Evolutionary conservation across 352 stramenopile species (phyloP).

Genomic region (Phytophthora palmivora): DNA sequence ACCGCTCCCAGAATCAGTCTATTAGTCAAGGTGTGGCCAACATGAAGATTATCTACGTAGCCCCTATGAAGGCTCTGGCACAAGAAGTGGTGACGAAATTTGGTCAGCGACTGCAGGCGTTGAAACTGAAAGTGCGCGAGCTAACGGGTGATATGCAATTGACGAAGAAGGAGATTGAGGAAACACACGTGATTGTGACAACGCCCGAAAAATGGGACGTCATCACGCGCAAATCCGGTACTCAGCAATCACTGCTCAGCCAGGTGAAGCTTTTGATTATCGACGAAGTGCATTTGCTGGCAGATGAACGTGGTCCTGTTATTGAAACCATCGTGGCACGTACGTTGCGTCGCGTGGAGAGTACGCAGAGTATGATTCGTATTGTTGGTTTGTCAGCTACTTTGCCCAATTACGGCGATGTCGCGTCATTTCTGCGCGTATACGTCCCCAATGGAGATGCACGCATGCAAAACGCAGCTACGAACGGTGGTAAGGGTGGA

Average conservation of each 20-base stretch:
- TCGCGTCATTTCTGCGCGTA: constrained; percentile 98
- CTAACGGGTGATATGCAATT: constrained; percentile 99
- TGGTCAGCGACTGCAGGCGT: constrained; percentile 73
- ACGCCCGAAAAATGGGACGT: constrained; percentile 99
- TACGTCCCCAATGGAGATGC: constrained; percentile 66
- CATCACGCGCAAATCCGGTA: constrained; percentile 96
- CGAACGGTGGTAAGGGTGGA: constrained; percentile 83
- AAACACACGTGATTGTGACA: constrained; percentile 97
- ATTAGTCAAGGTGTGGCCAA: constrained; percentile 47
- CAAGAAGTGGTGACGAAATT: constrained; percentile 99
- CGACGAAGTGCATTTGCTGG: constrained; percentile 99
- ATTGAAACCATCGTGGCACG: constrained; percentile 99
- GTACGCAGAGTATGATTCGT: constrained; percentile 96
- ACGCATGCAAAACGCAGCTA: constrained; percentile 68
- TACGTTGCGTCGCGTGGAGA: constrained; percentile 98
- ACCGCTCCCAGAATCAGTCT: constrained; percentile 40
- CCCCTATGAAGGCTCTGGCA: constrained; percentile 97
- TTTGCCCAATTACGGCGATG: constrained; percentile 99
- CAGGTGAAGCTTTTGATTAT: constrained; percentile 98
- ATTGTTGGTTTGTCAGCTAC: constrained; percentile 99
- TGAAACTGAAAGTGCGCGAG: constrained; percentile 89
- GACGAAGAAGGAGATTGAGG: constrained; percentile 95
- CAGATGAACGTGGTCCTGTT: constrained; percentile 97
- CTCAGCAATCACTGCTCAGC: constrained; percentile 90
- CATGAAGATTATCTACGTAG: constrained; percentile 98